Conservation (phyloP, 176 grass and related monocot species). For the Zoysia pacifica region DNA sequence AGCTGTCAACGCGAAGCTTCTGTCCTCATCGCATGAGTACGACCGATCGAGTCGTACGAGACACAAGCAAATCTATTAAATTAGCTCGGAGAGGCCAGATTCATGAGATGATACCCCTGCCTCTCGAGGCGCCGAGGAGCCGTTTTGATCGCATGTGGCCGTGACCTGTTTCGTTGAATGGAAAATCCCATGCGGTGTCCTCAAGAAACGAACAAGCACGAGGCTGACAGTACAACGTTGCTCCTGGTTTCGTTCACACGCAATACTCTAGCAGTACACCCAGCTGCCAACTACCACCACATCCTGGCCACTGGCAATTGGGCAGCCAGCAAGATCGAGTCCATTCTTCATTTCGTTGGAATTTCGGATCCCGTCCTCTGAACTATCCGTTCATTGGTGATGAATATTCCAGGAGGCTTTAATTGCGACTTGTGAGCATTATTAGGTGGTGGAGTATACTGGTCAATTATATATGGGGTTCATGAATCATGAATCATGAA, state of each 20-base stretch:
- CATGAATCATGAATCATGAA: no score
- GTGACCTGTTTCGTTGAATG: background rate
- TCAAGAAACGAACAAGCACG: no score
- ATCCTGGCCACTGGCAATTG: background rate
- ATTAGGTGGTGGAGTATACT: background rate
- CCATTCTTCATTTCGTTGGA: conserved; percentile 12
- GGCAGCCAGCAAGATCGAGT: background rate
- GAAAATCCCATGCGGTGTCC: no score
- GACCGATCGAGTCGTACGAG: background rate
- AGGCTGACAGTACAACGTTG: background rate
- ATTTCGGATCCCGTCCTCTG: conserved; percentile 15
- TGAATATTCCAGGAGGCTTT: conserved; percentile 40
- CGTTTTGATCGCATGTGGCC: conserved; percentile 14
- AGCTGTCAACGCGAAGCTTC: conserved; percentile 48
- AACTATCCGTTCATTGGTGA: conserved; percentile 11
- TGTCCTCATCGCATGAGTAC: conserved; percentile 2
- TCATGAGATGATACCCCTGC: conserved; percentile 20
- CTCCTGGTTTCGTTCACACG: no score
- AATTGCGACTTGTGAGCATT: background rate
- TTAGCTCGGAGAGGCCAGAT: conserved; percentile 24
- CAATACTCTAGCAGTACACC: no score
- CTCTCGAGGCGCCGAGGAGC: conserved; percentile 38
- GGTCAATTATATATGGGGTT: conserved; percentile 21
- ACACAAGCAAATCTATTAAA: background rate
- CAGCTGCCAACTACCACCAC: conserved; percentile 32